phyloP scores from a whole-genome alignment of 1,284 basidiomycete genomes.

The Bondarzewia mesenterica region DNA sequence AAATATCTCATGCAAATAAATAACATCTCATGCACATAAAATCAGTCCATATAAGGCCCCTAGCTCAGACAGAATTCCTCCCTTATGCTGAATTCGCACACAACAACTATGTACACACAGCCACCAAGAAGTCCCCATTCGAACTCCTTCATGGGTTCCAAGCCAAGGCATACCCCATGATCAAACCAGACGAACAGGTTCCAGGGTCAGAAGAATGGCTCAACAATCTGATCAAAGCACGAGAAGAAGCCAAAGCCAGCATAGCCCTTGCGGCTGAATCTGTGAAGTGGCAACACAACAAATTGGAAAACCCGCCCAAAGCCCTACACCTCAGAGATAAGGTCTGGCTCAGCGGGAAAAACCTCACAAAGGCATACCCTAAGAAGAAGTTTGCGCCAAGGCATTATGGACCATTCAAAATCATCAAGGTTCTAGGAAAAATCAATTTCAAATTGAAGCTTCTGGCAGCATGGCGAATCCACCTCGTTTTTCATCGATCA shows the following conservation, averaged over 20 bases:
- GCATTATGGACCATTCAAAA: neutral
- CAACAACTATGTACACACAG: conserved; percentile 1
- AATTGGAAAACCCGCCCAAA: neutral
- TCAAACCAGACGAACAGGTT: neutral
- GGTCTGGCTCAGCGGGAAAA: neutral
- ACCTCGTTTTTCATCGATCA: neutral
- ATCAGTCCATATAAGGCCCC: conserved; percentile 27
- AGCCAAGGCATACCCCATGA: neutral
- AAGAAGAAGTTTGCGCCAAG: neutral
- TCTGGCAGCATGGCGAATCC: neutral
- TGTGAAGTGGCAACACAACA: neutral
- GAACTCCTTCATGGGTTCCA: conserved; percentile 1
- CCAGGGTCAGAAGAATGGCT: conserved; percentile 1
- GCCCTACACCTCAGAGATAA: neutral
- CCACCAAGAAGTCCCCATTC: conserved; percentile 7
- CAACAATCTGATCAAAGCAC: neutral
- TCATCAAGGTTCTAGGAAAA: neutral
- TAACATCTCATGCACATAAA: conserved; percentile 11
- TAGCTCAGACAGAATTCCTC: conserved; percentile 23
- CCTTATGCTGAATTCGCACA: conserved; percentile 6
- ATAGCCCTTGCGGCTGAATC: neutral
- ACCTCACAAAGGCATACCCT: neutral
- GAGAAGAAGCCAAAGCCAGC: neutral
- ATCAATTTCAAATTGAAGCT: neutral
- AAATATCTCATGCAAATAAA: conserved; percentile 14